Conservation (phyloP, 352 stramenopile species). For the Phytophthora palmivora region DNA sequence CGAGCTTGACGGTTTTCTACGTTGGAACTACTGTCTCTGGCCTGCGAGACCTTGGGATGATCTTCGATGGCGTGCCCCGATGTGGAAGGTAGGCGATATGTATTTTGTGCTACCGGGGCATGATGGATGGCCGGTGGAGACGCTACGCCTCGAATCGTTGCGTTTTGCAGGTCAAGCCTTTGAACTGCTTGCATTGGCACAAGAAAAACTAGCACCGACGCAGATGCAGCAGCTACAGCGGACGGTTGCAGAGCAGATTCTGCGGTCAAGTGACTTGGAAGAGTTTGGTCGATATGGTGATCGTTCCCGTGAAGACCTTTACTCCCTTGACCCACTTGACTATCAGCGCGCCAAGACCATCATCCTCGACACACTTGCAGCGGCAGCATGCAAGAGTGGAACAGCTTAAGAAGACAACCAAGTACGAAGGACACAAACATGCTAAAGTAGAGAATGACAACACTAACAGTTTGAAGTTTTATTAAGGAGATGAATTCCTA, state of each 20-base stretch:
- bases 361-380: constrained; percentile 67
- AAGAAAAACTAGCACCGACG: constrained; percentile 38
- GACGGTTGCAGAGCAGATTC: constrained; percentile 65
- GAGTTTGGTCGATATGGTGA: constrained; percentile 49
- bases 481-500: not conserved
- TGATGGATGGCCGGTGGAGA: constrained; percentile 73
- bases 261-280: constrained; percentile 64
- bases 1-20: constrained; percentile 78
- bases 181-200: constrained; percentile 62
- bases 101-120: constrained; percentile 81
- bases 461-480: no score
- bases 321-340: constrained; percentile 74
- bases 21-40: constrained; percentile 88
- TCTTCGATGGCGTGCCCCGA: constrained; percentile 66
- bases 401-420: constrained; percentile 7
- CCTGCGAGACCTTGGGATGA: constrained; percentile 61
- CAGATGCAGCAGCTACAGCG: constrained; percentile 64
- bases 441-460: constrained; percentile 1
- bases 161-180: constrained; percentile 74
- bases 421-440: not conserved
- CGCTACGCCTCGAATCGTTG: constrained; percentile 71
- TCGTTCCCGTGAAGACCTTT: constrained; percentile 55
- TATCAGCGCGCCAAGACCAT: constrained; percentile 69
- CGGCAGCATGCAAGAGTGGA: constrained; percentile 33
- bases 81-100: constrained; percentile 85